Evolutionary conservation across 345 rosid genomes (phyloP).

Genomic region (Punica granatum): DNA sequence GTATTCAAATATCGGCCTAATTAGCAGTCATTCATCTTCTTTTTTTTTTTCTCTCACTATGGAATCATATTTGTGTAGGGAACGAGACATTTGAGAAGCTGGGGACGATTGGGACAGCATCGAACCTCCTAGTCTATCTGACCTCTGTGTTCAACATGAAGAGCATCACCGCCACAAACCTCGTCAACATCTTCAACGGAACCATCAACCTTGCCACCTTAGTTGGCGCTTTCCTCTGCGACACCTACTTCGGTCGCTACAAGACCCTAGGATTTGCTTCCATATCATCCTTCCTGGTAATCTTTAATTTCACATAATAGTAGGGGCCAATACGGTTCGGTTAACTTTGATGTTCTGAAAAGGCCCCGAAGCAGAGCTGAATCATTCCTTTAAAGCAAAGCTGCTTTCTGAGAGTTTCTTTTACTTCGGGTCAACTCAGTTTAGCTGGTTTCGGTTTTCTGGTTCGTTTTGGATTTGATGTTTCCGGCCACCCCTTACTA

Average conservation of each 20-base stretch:
- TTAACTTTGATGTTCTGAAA: too few species aligned
- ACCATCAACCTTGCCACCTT: constrained; percentile 59
- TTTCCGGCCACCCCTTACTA: background rate
- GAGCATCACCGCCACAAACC: constrained; percentile 52
- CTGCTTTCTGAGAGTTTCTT: too few species aligned
- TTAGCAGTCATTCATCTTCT: too few species aligned
- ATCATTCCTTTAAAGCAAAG: background rate
- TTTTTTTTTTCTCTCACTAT: background rate
- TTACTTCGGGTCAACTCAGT: too few species aligned
- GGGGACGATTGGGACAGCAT: constrained; percentile 48
- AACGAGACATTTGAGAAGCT: constrained; percentile 68
- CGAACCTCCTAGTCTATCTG: constrained; percentile 49
- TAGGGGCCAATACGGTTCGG: too few species aligned
- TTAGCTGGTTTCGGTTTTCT: too few species aligned
- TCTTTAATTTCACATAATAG: background rate
- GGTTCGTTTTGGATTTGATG: background rate
- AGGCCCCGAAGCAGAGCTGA: too few species aligned
- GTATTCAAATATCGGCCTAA: too few species aligned
- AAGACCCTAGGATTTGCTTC: constrained; percentile 49
- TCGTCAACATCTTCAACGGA: constrained; percentile 48
- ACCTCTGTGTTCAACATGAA: constrained; percentile 61
- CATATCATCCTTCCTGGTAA: constrained; percentile 51
- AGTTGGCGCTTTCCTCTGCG: constrained; percentile 54
- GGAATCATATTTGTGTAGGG: constrained; percentile 24
- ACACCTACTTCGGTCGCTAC: constrained; percentile 69